These are phyloP conservation scores for Theobroma cacao DNA, from an alignment of 345 rosid species.

Conservation along the genomic window DNA sequence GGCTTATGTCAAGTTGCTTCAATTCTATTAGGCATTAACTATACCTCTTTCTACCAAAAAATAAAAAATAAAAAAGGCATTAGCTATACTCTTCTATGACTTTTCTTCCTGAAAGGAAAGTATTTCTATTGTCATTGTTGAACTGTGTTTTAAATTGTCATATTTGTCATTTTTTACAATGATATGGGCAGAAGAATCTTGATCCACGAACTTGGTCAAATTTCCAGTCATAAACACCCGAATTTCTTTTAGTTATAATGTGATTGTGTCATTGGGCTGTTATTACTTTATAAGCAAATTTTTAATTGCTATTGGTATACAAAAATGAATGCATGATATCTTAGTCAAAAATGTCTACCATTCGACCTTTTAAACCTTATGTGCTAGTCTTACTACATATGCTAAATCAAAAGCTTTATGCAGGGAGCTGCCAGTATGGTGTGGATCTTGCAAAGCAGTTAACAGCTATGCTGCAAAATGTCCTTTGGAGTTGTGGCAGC, in stretches of 20 bases:
- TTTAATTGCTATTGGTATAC: not conserved
- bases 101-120: no score
- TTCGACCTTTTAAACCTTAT: not conserved
- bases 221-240: not conserved
- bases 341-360: not conserved
- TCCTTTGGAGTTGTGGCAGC: conserved; percentile 84
- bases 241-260: not conserved
- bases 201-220: not conserved
- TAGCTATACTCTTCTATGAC: no score
- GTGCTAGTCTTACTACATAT: not conserved
- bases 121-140: not conserved
- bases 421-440: conserved; percentile 78
- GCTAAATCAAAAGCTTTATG: conserved; percentile 2
- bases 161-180: not conserved
- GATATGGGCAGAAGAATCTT: not conserved
- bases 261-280: not conserved
- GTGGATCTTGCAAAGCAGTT: conserved; percentile 69
- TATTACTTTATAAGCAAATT: not conserved
- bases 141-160: not conserved
- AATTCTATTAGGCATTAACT: no score
- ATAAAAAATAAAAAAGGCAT: no score
- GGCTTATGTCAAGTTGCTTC: no score
- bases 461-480: conserved; percentile 51
- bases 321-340: not conserved
- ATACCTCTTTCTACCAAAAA: no score